These are phyloP conservation scores for Crotalaria pallida DNA, from an alignment of 306 rosid species.

Conservation along the genomic window DNA sequence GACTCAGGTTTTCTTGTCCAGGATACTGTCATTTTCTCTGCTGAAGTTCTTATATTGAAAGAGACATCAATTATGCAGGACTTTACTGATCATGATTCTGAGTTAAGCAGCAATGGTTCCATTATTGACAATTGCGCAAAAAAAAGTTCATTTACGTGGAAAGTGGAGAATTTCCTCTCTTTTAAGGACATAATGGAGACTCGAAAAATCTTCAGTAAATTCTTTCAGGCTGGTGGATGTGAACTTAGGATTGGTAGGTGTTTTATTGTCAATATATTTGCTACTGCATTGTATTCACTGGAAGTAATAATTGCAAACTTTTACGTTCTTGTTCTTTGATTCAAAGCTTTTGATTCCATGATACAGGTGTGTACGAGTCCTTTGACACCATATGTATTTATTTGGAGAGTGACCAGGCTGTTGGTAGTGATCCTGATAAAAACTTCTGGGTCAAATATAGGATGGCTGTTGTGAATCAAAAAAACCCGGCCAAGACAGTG, in stretches of 20 bases:
- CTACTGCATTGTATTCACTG: constrained; percentile 15
- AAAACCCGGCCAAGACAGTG: constrained; percentile 84
- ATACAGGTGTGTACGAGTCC: constrained; percentile 92
- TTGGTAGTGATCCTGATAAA: constrained; percentile 90
- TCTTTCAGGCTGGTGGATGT: constrained; percentile 99
- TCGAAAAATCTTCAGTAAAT: constrained; percentile 96
- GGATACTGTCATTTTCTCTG: constrained; percentile 94
- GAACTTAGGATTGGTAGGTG: constrained; percentile 97
- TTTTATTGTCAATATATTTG: not conserved
- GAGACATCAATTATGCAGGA: constrained; percentile 93
- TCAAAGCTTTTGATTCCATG: constrained; percentile 6
- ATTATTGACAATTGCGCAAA: constrained; percentile 44
- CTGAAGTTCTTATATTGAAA: constrained; percentile 95
- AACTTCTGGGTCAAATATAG: constrained; percentile 97
- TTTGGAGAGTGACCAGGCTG: constrained; percentile 98
- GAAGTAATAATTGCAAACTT: constrained; percentile 19
- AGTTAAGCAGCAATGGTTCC: constrained; percentile 40
- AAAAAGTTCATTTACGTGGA: constrained; percentile 94
- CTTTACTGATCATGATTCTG: constrained; percentile 60
- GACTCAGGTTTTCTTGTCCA: constrained; percentile 97
- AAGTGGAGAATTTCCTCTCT: constrained; percentile 95
- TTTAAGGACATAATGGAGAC: constrained; percentile 99
- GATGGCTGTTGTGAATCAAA: constrained; percentile 98
- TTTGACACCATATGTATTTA: constrained; percentile 98
- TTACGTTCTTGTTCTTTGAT: constrained; percentile 20